Evolutionary conservation across 768 basidiomycete genomes (phyloP), one percentile per base, ranked within the genome.

Genomic region (Cystobasidium onofrii): DNA sequence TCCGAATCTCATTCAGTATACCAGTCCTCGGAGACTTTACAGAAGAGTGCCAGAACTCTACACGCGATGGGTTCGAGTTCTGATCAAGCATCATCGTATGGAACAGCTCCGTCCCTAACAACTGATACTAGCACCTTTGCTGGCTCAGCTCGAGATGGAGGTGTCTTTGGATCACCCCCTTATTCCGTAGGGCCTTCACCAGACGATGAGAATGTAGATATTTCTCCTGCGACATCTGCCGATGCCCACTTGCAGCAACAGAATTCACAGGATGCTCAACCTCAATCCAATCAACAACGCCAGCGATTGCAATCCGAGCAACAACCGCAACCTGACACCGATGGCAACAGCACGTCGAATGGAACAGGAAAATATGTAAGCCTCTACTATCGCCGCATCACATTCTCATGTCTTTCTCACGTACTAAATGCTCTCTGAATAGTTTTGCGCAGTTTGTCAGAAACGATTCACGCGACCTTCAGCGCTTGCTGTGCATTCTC

Each of bases 391-490:
- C n/a, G 18, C n/a, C 17, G 10, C 62, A 64, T 23, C 27, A 33
- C 27, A 10, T 64, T 36, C 33, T 20, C 62, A 34, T n/a, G n/a
- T n/a, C n/a, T n/a, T n/a, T n/a, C n/a, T 64, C 39, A 39, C 27
- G 18, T 50, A 50, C 63, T 66, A 36, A 66, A 36, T 66, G 18
- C n/a, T 55, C 15, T 27, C 10, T 25, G 7, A 17, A 46, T 20
- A 69, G 57, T 60, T 29, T 20, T 69, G 66, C 34, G 31, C n/a
- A 27, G 46, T 69, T 27, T 72, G 70, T 46, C 33, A 65, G 18
- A 78, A 78, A 62, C 75, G 76, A 18, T 78, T 78, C 41, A 74
- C 75, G 0, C 66, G 78, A 3, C 78, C 78, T 0, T 77, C 76
- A 0, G 76, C 76, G 0, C 75, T 78, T 1, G 65, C 74, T 12